phyloP scores from a whole-genome alignment of 140 eudicot species.

The Oenanthe javanica region DNA sequence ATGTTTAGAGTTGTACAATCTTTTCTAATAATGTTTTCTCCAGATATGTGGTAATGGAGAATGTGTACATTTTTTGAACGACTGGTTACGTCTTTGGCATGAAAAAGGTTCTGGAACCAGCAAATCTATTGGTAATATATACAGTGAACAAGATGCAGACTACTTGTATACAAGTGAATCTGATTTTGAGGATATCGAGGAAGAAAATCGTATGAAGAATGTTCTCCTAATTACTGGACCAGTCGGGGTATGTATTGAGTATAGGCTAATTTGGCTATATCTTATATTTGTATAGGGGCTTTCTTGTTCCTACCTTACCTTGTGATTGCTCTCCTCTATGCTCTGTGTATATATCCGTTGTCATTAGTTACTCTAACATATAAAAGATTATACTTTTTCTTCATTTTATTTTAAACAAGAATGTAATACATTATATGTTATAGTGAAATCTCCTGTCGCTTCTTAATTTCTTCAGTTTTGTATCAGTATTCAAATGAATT shows the following conservation, averaged over 20 bases:
- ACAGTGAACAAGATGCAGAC: constrained; percentile 27
- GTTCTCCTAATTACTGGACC: constrained; percentile 92
- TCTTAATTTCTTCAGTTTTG: not conserved
- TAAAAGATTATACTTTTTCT: not conserved
- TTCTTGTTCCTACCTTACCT: not conserved
- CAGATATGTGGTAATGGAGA: constrained; percentile 91
- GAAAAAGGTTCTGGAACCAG: constrained; percentile 48
- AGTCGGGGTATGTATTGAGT: constrained; percentile 67
- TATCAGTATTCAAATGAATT: constrained; percentile 6
- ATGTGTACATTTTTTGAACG: constrained; percentile 61
- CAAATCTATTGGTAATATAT: constrained; percentile 21
- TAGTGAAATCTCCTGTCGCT: not conserved
- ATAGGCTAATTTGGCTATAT: constrained; percentile 1
- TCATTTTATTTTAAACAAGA: not conserved
- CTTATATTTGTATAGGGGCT: not conserved
- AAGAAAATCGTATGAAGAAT: constrained; percentile 57
- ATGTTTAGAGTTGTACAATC: not conserved
- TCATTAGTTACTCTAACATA: not conserved
- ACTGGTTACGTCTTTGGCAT: constrained; percentile 86
- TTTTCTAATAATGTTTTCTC: constrained; percentile 17
- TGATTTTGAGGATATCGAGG: constrained; percentile 47
- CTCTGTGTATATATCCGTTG: not conserved
- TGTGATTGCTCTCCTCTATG: not conserved
- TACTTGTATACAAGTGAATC: constrained; percentile 45
- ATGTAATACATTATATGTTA: not conserved